phyloP scores from a whole-genome alignment of 2,329 filamentous ascomycete species.

The Fusarium nisikadoi region DNA sequence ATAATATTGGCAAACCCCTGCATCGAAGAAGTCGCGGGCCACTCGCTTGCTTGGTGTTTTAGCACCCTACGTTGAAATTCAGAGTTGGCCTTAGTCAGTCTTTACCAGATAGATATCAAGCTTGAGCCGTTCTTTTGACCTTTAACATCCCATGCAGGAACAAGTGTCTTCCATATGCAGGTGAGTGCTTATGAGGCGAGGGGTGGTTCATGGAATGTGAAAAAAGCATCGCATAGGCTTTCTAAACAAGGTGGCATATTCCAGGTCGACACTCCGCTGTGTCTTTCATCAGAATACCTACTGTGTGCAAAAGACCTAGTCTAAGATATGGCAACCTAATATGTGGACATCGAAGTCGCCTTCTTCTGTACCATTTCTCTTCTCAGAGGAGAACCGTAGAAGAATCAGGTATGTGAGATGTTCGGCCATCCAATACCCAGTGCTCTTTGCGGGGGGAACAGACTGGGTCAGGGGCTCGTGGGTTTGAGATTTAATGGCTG shows the following conservation, averaged over 20 bases:
- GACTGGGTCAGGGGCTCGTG: neutral
- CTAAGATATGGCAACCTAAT: neutral
- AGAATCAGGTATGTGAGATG: neutral
- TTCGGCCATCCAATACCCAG: neutral
- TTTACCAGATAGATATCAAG: conserved; percentile 40
- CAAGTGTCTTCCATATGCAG: neutral
- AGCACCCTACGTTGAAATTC: conserved; percentile 24
- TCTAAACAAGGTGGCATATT: neutral
- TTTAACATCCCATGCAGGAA: neutral
- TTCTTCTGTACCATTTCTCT: neutral
- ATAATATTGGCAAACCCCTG: conserved; percentile 13
- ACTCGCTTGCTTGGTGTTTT: conserved; percentile 33
- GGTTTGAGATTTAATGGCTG: neutral
- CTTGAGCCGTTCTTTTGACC: conserved; percentile 41
- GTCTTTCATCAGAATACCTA: neutral
- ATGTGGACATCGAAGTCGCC: neutral
- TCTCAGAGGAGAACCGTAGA: neutral
- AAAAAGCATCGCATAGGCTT: neutral
- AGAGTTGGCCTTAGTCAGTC: conserved; percentile 42
- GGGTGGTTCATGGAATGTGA: conserved; percentile 13
- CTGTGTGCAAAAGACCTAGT: neutral
- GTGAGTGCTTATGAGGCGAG: neutral
- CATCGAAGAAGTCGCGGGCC: conserved; percentile 11
- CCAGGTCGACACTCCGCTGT: neutral
- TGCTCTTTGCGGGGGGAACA: neutral